Conservation (phyloP, 148 eudicot species). For the Hydrangea macrophylla region DNA sequence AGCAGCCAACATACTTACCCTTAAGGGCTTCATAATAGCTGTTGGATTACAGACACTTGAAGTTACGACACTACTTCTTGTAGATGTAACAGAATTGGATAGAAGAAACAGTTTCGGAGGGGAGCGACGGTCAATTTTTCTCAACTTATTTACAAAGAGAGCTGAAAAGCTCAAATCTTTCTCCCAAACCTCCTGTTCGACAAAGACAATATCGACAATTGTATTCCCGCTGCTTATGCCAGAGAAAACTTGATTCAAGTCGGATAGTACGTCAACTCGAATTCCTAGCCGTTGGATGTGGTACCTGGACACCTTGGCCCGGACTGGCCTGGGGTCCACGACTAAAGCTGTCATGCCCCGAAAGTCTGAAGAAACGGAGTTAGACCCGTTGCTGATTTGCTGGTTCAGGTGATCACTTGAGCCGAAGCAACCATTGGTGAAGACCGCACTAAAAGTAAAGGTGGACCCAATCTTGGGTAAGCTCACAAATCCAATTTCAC, state of each 20-base stretch:
- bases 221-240: constrained; percentile 29
- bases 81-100: constrained; percentile 39
- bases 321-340: constrained; percentile 65
- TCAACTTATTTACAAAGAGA: constrained; percentile 31
- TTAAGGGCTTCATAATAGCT: constrained; percentile 71
- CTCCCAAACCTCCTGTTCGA: constrained; percentile 85
- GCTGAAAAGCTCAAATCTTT: constrained; percentile 35
- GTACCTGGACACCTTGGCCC: constrained; percentile 74
- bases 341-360: constrained; percentile 69
- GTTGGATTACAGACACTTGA: constrained; percentile 39
- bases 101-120: constrained; percentile 63
- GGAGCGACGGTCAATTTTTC: constrained; percentile 19
- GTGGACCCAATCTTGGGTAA: constrained; percentile 73
- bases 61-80: constrained; percentile 21
- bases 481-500: constrained; percentile 83
- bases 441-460: constrained; percentile 77
- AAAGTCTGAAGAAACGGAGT: constrained; percentile 47
- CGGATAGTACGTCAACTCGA: constrained; percentile 50
- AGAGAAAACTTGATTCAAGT: constrained; percentile 41
- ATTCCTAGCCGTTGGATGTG: constrained; percentile 83
- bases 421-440: constrained; percentile 36
- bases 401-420: constrained; percentile 35
- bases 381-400: constrained; percentile 31
- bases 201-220: constrained; percentile 46
- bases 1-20: constrained; percentile 88